Evolutionary conservation across 768 basidiomycete genomes (phyloP).

Genomic region (Podaxis pistillaris): DNA sequence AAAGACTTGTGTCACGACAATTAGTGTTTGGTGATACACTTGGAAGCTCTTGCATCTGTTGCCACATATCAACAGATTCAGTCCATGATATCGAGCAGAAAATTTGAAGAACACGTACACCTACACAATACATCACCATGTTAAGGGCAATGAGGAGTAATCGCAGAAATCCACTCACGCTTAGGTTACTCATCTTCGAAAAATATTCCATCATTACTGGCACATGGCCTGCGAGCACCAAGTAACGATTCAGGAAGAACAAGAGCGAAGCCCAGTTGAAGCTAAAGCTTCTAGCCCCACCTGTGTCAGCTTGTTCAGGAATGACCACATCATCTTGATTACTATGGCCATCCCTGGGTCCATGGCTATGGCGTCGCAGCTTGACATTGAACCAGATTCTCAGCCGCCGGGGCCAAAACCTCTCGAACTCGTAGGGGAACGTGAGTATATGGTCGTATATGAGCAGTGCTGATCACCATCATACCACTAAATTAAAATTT

Average conservation of each 20-base stretch:
- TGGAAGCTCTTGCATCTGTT: slow-evolving; percentile 25
- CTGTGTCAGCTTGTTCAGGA: not conserved
- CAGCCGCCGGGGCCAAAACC: slow-evolving; percentile 3
- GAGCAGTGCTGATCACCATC: not conserved
- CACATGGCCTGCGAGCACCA: slow-evolving; percentile 36
- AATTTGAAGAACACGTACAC: not conserved
- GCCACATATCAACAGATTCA: not conserved
- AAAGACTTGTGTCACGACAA: slow-evolving; percentile 33
- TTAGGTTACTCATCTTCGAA: slow-evolving; percentile 23
- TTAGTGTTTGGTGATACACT: slow-evolving; percentile 30
- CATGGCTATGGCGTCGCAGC: not conserved
- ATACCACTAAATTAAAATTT: too few relatives aligned
- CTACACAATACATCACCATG: not conserved
- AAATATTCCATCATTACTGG: slow-evolving; percentile 35
- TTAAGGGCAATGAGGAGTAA: not conserved
- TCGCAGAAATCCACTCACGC: slow-evolving; percentile 19
- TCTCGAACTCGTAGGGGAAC: not conserved
- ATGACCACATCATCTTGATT: not conserved
- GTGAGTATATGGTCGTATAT: slow-evolving; percentile 10
- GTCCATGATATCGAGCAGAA: not conserved
- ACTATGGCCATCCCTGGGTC: not conserved
- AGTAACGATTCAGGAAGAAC: slow-evolving; percentile 45
- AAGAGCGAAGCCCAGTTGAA: slow-evolving; percentile 34
- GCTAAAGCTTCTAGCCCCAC: slow-evolving; percentile 10
- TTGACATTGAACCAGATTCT: not conserved